These are phyloP conservation scores for Podospora appendiculata DNA, from an alignment of 495 filamentous ascomycete genomes.

Conservation along the genomic window DNA sequence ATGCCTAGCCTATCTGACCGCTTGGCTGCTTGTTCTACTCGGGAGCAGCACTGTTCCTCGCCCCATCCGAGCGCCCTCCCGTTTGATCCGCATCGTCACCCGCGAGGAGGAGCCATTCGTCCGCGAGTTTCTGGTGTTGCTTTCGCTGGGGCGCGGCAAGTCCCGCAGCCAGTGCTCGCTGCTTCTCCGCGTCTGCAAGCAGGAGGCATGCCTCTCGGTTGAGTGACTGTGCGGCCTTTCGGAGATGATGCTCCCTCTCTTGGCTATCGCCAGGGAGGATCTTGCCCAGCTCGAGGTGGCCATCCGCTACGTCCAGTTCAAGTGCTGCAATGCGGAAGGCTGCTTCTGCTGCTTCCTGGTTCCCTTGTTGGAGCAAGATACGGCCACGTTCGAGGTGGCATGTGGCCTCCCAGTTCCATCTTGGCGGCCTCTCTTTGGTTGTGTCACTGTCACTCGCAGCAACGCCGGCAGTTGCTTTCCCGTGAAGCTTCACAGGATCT, in stretches of 20 bases:
- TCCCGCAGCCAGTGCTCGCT: neutral
- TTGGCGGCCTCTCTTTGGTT: slow-evolving; percentile 3
- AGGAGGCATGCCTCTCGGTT: slow-evolving; percentile 10
- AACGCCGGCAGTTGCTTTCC: too few species aligned
- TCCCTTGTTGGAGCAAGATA: slow-evolving; percentile 11
- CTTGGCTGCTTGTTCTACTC: too few species aligned
- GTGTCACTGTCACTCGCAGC: neutral
- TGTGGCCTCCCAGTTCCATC: slow-evolving; percentile 24
- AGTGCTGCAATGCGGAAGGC: slow-evolving; percentile 13
- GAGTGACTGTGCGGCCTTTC: slow-evolving; percentile 22
- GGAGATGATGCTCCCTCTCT: slow-evolving; percentile 12
- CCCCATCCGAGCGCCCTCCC: too few species aligned
- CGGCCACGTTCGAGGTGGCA: slow-evolving; percentile 18
- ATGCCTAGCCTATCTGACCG: too few species aligned
- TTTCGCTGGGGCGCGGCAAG: neutral
- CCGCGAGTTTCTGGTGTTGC: neutral
- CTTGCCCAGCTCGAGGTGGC: slow-evolving; percentile 16
- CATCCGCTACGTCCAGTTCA: slow-evolving; percentile 21
- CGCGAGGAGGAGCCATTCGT: slow-evolving; percentile 4
- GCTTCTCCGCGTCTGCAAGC: neutral
- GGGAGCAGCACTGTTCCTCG: too few species aligned
- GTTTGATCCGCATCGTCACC: neutral
- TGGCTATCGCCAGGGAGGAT: slow-evolving; percentile 12
- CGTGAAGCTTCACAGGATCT: neutral
- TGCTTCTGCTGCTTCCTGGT: slow-evolving; percentile 11